A percentile compares a stretch with the other conserved stretches of the same genome.
Evolutionary conservation across 2,329 filamentous ascomycete genomes (phyloP).

Genomic region (Aureobasidium sp.): DNA sequence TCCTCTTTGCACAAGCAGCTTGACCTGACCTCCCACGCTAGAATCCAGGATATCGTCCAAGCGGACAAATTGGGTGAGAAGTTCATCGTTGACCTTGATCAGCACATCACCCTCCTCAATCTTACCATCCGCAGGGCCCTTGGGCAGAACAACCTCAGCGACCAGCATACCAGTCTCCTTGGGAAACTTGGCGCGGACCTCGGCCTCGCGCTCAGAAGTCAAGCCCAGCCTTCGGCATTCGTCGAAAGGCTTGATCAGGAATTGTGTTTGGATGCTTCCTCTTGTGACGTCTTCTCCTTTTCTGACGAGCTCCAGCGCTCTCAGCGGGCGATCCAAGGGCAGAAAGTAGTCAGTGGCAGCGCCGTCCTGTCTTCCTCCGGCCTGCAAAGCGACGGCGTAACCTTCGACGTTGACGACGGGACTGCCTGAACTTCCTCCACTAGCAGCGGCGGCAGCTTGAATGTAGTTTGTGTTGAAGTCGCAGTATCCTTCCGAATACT

Average conservation of each 20-base stretch:
- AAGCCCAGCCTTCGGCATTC: slow-evolving; percentile 88
- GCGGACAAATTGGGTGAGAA: slow-evolving; percentile 86
- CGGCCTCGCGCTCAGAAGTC: slow-evolving; percentile 76
- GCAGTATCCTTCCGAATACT: slow-evolving; percentile 96
- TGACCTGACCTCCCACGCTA: slow-evolving; percentile 71
- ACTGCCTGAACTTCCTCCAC: slow-evolving; percentile 95
- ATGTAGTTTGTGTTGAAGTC: slow-evolving; percentile 98
- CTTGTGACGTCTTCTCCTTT: slow-evolving; percentile 68
- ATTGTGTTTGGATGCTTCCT: slow-evolving; percentile 97
- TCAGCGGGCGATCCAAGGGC: slow-evolving; percentile 80
- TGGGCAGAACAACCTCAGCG: slow-evolving; percentile 86
- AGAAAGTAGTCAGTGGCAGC: slow-evolving; percentile 97
- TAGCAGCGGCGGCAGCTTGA: slow-evolving; percentile 92
- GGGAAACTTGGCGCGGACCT: slow-evolving; percentile 74
- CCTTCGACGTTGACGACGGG: slow-evolving; percentile 95
- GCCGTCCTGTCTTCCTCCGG: slow-evolving; percentile 86
- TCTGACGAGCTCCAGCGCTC: slow-evolving; percentile 81
- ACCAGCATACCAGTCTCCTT: slow-evolving; percentile 96
- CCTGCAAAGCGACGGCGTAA: slow-evolving; percentile 84
- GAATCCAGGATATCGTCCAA: slow-evolving; percentile 89
- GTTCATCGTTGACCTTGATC: slow-evolving; percentile 85
- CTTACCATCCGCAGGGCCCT: slow-evolving; percentile 79
- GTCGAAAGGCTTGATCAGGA: slow-evolving; percentile 93
- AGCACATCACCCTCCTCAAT: slow-evolving; percentile 92
- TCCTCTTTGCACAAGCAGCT: slow-evolving; percentile 77